Base-by-base conservation (phyloP, 192 early-diverging fungal genomes). In the Lobulomyces angularis region DNA sequence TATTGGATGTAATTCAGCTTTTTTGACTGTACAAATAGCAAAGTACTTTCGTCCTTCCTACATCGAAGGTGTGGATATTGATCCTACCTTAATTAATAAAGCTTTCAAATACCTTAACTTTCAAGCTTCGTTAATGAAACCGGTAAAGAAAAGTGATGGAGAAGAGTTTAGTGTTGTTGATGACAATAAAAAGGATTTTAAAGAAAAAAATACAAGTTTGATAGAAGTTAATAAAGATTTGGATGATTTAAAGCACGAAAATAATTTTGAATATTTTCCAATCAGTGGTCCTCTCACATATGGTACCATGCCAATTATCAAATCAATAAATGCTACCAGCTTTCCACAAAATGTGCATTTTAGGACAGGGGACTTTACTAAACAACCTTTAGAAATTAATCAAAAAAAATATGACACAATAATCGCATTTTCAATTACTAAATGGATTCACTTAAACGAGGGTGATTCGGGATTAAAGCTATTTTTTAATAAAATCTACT, bases 391-490 rank as follows among this genome's bases (percentile, higher is more conserved):
- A 11, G 36, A 45, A 7, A 26, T 35, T 19, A 42, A 63, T 7
- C 7, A 40, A 3, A 48, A 54, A 3, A 53, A 69, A 29, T 82
- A 64, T 52, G 77, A 88, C 53, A 65, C 67, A 11, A 65, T 88
- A 22, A 45, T 84, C 7, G 79, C 71, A 0, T 60, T 88, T 8
- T 73, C 67, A 24, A 53, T 89, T 17, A 77, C 77, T 5, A 89
- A 89, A 49, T 86, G 83, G 83, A 81, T 89, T 33, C 86, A 89
- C 39, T 54, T 89, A 12, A 67, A 80, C 46, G 43, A 67, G 16
- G 83, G 82, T 0, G 86, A 89, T 45, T 46, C 53, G 5, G 83
- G 81, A 1, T 27, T 89, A 8, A 53, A 69, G 26, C 29, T 37
- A 19, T 84, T 86, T 35, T 85, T 89, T 45, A 45, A 56, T 30